A percentile compares a stretch with the other conserved stretches of the same genome.
Evolutionary conservation across 148 eudicot species (phyloP).

Genomic region (Chenopodium quinoa): DNA sequence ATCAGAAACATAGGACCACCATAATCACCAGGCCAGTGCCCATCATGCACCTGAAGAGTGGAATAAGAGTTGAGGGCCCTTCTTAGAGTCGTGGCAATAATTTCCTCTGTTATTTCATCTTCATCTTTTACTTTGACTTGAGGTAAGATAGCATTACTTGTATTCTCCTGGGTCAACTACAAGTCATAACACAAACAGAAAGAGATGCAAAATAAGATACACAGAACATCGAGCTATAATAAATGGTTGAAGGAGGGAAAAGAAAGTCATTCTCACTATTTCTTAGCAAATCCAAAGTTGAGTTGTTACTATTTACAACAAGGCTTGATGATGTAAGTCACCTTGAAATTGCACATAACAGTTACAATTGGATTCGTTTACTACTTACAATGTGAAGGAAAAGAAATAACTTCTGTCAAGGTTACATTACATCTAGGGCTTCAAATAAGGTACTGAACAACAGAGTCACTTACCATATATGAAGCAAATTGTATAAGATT

Average conservation of each 20-base stretch:
- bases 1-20: slow-evolving; percentile 95
- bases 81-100: slow-evolving; percentile 56
- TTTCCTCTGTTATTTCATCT: slow-evolving; percentile 65
- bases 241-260: background rate
- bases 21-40: slow-evolving; percentile 98
- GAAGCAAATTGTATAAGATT: too few relatives aligned
- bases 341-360: background rate
- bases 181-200: slow-evolving; percentile 3
- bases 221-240: slow-evolving; percentile 1
- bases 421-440: too few relatives aligned
- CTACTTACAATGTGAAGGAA: too few relatives aligned
- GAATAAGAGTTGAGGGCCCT: slow-evolving; percentile 83
- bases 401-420: too few relatives aligned
- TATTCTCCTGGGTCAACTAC: slow-evolving; percentile 71
- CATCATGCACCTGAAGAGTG: slow-evolving; percentile 86
- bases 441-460: too few relatives aligned
- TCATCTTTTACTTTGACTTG: slow-evolving; percentile 68
- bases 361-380: background rate
- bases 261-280: background rate
- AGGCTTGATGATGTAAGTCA: background rate
- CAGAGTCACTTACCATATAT: too few relatives aligned
- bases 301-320: background rate
- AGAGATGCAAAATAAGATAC: slow-evolving; percentile 5
- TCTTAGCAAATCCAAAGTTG: background rate
- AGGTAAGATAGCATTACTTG: slow-evolving; percentile 41